Evolutionary conservation across 2,329 filamentous ascomycete genomes (phyloP).

Genomic region (Colletotrichum sidae): DNA sequence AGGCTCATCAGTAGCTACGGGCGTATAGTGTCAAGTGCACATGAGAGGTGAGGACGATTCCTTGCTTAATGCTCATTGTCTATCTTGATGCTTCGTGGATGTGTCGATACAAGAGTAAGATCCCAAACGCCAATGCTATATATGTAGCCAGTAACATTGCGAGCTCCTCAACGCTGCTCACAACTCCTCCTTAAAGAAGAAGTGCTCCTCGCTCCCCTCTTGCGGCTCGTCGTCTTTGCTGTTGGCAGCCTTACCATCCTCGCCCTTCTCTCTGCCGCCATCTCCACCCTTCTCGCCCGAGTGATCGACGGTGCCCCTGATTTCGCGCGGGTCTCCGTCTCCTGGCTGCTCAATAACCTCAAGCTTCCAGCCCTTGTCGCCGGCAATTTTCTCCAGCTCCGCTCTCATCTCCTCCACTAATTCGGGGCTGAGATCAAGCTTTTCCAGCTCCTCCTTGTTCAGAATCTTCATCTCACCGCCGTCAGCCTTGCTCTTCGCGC

Average conservation of each 20-base stretch:
- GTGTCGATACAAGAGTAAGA: constrained; percentile 19
- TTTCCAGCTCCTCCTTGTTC: constrained; percentile 74
- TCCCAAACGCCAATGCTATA: constrained; percentile 36
- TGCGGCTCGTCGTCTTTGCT: constrained; percentile 8
- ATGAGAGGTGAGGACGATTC: no score
- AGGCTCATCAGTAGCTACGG: no score
- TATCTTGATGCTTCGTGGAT: constrained; percentile 1
- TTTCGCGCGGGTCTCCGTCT: constrained; percentile 64
- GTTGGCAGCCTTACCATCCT: constrained; percentile 5
- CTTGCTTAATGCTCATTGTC: background rate
- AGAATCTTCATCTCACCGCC: constrained; percentile 72
- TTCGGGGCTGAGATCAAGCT: constrained; percentile 73
- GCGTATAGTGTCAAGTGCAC: no score
- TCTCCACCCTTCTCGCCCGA: constrained; percentile 48
- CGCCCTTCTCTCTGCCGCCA: constrained; percentile 34
- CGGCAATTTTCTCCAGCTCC: constrained; percentile 75
- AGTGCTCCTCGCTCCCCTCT: constrained; percentile 55
- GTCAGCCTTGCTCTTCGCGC: constrained; percentile 62
- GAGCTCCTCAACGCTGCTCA: constrained; percentile 39
- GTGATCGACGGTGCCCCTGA: constrained; percentile 77
- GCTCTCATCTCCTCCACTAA: constrained; percentile 77
- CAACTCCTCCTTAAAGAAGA: constrained; percentile 63
- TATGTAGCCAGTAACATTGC: background rate
- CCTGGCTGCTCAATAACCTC: constrained; percentile 80
- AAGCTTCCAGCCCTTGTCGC: constrained; percentile 81